phyloP scores from a whole-genome alignment of 2,329 filamentous ascomycete genomes.

The Aspergillus floridensis region DNA sequence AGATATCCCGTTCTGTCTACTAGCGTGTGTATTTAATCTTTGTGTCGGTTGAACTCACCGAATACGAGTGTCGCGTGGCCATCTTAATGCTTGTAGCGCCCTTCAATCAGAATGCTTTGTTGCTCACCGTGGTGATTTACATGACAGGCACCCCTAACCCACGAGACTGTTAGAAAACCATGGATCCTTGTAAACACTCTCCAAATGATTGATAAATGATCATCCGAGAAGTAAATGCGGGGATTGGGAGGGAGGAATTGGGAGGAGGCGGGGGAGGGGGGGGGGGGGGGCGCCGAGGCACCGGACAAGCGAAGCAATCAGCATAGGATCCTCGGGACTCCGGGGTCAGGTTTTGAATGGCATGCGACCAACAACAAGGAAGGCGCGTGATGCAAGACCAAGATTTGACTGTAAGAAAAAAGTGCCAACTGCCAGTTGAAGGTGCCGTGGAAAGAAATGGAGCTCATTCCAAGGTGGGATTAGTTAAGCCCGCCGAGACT shows the following conservation, averaged over 20 bases:
- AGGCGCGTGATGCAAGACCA: constrained; percentile 10
- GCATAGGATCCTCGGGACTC: neutral
- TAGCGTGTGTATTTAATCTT: neutral
- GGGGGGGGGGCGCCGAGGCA: neutral
- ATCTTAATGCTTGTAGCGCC: neutral
- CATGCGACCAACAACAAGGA: neutral
- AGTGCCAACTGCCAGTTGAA: neutral
- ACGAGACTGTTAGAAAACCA: neutral
- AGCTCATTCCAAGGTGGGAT: neutral
- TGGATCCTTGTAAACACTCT: neutral
- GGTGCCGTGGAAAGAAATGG: neutral
- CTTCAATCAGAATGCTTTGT: neutral
- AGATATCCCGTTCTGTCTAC: constrained; percentile 10
- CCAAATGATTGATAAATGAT: neutral
- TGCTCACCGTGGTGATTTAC: neutral
- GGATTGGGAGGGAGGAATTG: neutral
- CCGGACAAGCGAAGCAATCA: neutral
- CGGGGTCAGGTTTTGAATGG: neutral
- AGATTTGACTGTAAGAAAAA: neutral
- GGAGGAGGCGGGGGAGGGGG: too few relatives aligned
- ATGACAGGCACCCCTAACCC: neutral
- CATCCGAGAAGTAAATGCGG: neutral
- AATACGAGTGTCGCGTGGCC: neutral
- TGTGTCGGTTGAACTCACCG: neutral
- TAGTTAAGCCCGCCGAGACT: neutral